A percentile compares a stretch with the other conserved stretches of the same genome.
These are phyloP conservation scores for Teunomyces tritomae DNA, from an alignment of 805 yeast genomes.

Conservation along the genomic window DNA sequence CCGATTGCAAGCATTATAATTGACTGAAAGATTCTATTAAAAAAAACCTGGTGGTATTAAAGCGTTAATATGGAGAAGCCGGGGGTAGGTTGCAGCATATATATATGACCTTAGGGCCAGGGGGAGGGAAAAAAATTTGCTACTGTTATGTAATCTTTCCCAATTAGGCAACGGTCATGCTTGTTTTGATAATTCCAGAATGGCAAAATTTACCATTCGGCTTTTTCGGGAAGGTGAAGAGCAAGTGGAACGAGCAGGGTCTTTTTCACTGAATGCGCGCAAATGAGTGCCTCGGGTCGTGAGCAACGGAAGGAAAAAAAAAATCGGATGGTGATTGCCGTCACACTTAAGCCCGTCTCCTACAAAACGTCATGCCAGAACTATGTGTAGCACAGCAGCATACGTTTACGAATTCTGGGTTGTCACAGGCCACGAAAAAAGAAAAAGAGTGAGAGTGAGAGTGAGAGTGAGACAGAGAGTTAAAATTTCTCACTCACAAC, in stretches of 20 bases:
- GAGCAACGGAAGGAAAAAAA: background rate
- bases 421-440: too few relatives aligned
- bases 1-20: constrained; percentile 60
- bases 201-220: constrained; percentile 12
- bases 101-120: background rate
- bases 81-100: constrained; percentile 1
- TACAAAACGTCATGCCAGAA: too few relatives aligned
- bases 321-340: background rate
- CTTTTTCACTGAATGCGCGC: background rate
- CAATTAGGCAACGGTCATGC: constrained; percentile 18
- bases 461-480: too few relatives aligned
- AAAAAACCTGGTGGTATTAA: background rate
- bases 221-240: constrained; percentile 14
- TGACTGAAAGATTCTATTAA: background rate
- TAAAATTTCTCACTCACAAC: too few relatives aligned
- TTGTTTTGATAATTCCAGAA: constrained; percentile 10
- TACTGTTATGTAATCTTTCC: constrained; percentile 8
- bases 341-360: too few relatives aligned
- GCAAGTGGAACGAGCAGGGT: constrained; percentile 3
- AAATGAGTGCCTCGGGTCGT: constrained; percentile 8
- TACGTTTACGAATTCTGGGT: too few relatives aligned
- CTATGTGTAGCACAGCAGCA: too few relatives aligned
- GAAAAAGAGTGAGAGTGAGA: too few relatives aligned
- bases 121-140: constrained; percentile 2
- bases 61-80: background rate